Percentiles rank a stretch among this genome's conserved stretches.
Evolutionary conservation across 1,284 basidiomycete species (phyloP).

Genomic region (Thecaphora thlaspeos): DNA sequence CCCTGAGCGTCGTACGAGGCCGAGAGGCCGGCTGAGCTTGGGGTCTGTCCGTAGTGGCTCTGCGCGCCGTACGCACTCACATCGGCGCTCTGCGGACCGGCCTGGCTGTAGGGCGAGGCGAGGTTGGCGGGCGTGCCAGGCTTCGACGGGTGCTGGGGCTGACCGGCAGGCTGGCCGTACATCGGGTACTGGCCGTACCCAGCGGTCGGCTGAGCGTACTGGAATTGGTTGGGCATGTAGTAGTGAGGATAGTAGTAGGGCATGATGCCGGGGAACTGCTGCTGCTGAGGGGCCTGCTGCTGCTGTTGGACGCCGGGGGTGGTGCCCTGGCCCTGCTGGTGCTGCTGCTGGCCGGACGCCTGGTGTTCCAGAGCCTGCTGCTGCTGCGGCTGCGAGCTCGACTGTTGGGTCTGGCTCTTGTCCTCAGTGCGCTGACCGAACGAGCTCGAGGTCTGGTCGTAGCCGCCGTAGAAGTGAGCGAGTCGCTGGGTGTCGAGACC

Average conservation of each 20-base stretch:
- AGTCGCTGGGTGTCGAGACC: constrained; percentile 50
- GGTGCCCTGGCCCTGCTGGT: constrained; percentile 30
- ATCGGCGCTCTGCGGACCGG: constrained; percentile 22
- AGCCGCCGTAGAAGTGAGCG: constrained; percentile 47
- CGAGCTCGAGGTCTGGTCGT: constrained; percentile 43
- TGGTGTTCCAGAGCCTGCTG: constrained; percentile 22
- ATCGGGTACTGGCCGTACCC: constrained; percentile 57
- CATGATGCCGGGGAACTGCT: constrained; percentile 54
- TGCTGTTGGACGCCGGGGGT: constrained; percentile 40
- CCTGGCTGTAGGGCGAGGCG: constrained; percentile 50
- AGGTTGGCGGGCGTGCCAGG: constrained; percentile 48
- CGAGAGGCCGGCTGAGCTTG: constrained; percentile 23
- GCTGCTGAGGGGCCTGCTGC: constrained; percentile 43
- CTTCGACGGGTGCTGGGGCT: constrained; percentile 47
- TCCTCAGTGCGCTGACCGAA: constrained; percentile 39
- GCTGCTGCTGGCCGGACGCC: constrained; percentile 23
- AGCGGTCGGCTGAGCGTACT: constrained; percentile 53
- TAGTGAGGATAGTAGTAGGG: constrained; percentile 58
- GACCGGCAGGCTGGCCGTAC: constrained; percentile 46
- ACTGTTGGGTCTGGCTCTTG: constrained; percentile 25
- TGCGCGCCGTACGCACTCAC: constrained; percentile 42
- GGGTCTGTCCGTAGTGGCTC: constrained; percentile 41
- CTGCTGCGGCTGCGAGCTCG: constrained; percentile 4
- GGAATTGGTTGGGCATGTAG: constrained; percentile 58
- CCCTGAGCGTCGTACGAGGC: constrained; percentile 48